Percentiles rank a stretch among this genome's conserved stretches.
Conservation (phyloP, 108 stramenopile species). For the Mayamaea pseudoterrestris region DNA sequence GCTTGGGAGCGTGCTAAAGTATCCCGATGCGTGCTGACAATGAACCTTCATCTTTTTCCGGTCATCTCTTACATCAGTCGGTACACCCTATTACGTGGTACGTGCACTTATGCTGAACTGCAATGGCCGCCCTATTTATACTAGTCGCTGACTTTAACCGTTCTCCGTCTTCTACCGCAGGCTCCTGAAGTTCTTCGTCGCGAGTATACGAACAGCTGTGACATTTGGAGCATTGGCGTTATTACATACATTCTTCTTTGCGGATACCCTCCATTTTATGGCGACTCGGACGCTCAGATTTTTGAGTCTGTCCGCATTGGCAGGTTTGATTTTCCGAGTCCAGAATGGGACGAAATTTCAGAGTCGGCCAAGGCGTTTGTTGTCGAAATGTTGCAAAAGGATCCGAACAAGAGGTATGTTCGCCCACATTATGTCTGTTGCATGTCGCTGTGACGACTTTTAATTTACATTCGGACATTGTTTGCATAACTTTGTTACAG, state of each 20-base stretch:
- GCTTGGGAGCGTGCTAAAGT: too few species aligned
- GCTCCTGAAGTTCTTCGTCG: constrained; percentile 84
- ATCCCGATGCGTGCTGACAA: not conserved
- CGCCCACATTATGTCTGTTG: not conserved
- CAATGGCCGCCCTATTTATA: too few species aligned
- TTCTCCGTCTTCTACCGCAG: too few species aligned
- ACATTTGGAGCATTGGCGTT: constrained; percentile 94
- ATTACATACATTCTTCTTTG: constrained; percentile 91
- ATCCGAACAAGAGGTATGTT: constrained; percentile 36
- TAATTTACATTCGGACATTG: not conserved
- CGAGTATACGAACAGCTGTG: constrained; percentile 88
- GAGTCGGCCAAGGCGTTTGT: constrained; percentile 56
- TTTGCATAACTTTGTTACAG: constrained; percentile 19
- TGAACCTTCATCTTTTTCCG: not conserved
- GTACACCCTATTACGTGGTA: constrained; percentile 87
- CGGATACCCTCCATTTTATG: constrained; percentile 97
- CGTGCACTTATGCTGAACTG: constrained; percentile 41
- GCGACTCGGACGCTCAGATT: constrained; percentile 81
- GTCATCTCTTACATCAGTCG: constrained; percentile 9
- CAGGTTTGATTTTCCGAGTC: constrained; percentile 56
- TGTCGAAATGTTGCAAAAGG: constrained; percentile 29
- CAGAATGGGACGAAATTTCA: constrained; percentile 63
- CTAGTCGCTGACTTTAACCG: too few species aligned
- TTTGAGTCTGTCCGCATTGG: constrained; percentile 46
- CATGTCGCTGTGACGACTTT: not conserved